These are phyloP conservation scores for Alternaria sp. DNA, from an alignment of 2,329 filamentous ascomycete genomes.

Conservation along the genomic window DNA sequence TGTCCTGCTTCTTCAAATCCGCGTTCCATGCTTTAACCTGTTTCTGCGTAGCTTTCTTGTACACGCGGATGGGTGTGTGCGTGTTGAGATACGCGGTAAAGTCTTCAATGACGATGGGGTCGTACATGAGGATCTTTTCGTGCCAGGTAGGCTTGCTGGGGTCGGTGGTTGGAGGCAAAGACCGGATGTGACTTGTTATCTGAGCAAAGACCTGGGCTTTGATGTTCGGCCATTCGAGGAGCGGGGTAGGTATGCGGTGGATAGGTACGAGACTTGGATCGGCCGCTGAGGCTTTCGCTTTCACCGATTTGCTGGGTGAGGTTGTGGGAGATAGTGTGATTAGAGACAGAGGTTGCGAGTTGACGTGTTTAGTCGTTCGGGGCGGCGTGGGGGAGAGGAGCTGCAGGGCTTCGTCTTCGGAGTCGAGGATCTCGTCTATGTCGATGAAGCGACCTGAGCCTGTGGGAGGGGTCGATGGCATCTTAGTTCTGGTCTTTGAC, in stretches of 20 bases:
- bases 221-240: constrained; percentile 42
- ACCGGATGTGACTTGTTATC: constrained; percentile 58
- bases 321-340: constrained; percentile 1
- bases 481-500: not conserved
- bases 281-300: not conserved
- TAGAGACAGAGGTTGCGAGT: constrained; percentile 26
- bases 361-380: constrained; percentile 22
- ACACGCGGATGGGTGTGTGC: constrained; percentile 30
- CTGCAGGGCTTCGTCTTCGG: constrained; percentile 42
- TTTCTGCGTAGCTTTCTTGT: constrained; percentile 35
- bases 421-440: constrained; percentile 50
- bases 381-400: constrained; percentile 45
- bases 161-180: constrained; percentile 49
- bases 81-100: constrained; percentile 80
- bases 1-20: constrained; percentile 18
- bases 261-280: constrained; percentile 10
- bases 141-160: constrained; percentile 70
- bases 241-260: constrained; percentile 16
- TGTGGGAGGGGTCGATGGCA: constrained; percentile 19
- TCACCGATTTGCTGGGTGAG: not conserved
- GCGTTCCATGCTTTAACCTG: constrained; percentile 41
- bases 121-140: constrained; percentile 92
- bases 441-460: constrained; percentile 35
- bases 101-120: constrained; percentile 88
- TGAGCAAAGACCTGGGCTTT: constrained; percentile 51